Evolutionary conservation across 2,329 filamentous ascomycete species (phyloP), one percentile per base, ranked within the genome.

Genomic region (Bipolaris sorokiniana): DNA sequence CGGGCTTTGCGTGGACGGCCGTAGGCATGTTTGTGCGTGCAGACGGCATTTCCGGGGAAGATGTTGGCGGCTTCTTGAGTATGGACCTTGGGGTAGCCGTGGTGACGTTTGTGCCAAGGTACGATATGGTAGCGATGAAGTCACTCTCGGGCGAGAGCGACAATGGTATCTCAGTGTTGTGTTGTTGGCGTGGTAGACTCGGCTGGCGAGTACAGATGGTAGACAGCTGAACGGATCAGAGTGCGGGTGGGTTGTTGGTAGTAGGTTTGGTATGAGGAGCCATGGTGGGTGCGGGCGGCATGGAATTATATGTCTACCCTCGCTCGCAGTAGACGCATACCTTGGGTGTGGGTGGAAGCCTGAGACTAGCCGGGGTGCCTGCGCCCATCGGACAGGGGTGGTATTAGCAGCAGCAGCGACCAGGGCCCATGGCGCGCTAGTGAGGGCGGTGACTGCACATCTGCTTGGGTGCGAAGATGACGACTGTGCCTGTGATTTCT

Each of bases 261-360:
- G 58, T 56, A 54, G 31, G 62, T 56, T 41, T 58, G 47, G 46
- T 31, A 64, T 58, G 44, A 51, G 54, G 53, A 51, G 52, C 44
- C 62, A 70, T 69, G 54, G 62, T 63, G 67, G 64, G 62, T 52
- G 66, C 54, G 63, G 66, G 57, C 28, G 60, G 51, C 52, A 54
- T 52, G 58, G 59, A 63, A 64, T 74, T 74, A 73, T 75, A 74
- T 74, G 71, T 71, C 67, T 67, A 59, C 68, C 54, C 58, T 65
- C 51, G 56, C 63, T 58, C 49, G 64, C 31, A 66, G 63, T 63
- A 61, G 59, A 60, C 61, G 65, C 54, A 54, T 47, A 48, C 48
- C 42, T 44, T 54, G 56, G 56, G 64, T 61, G 59, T 64, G 63
- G 59, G 62, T 65, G 66, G 68, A 61, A 64, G 67, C 64, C 65